phyloP scores from a whole-genome alignment of 1,139 yeast species.

The Suhomyces guaymorum region DNA sequence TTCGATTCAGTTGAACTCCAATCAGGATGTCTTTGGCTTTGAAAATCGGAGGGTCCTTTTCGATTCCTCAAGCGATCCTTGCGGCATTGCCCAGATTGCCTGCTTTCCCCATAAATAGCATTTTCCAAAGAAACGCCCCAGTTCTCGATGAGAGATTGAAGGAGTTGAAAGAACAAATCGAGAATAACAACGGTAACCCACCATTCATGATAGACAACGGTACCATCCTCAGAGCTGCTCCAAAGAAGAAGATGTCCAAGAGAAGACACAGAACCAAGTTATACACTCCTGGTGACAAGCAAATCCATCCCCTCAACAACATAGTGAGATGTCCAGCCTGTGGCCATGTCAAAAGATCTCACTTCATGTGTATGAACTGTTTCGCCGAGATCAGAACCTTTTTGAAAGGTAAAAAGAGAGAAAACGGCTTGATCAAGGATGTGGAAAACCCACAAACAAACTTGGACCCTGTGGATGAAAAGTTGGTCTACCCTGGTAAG shows the following conservation, averaged over 20 bases:
- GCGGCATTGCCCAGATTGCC: slow-evolving; percentile 29
- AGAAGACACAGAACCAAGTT: slow-evolving; percentile 81
- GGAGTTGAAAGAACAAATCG: slow-evolving; percentile 34
- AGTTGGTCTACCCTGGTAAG: slow-evolving; percentile 77
- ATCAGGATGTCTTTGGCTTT: slow-evolving; percentile 26
- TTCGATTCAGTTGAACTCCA: too few species aligned
- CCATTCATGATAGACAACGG: slow-evolving; percentile 58
- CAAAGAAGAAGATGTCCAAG: slow-evolving; percentile 89
- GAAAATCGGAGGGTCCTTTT: slow-evolving; percentile 18
- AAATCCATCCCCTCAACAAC: slow-evolving; percentile 71
- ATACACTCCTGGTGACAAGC: slow-evolving; percentile 81
- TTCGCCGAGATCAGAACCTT: slow-evolving; percentile 74
- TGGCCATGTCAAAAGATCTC: slow-evolving; percentile 88
- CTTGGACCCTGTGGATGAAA: slow-evolving; percentile 62
- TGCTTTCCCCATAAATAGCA: slow-evolving; percentile 16
- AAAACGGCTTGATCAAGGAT: slow-evolving; percentile 28
- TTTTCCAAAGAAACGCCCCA: slow-evolving; percentile 7
- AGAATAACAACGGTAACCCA: slow-evolving; percentile 26
- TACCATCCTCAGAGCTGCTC: slow-evolving; percentile 73
- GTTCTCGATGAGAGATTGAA: slow-evolving; percentile 28
- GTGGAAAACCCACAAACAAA: slow-evolving; percentile 46
- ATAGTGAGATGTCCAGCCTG: slow-evolving; percentile 93
- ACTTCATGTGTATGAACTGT: slow-evolving; percentile 91
- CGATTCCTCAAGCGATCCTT: slow-evolving; percentile 17
- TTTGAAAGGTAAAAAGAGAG: slow-evolving; percentile 57